Base-by-base conservation (phyloP, 805 yeast species). In the Starmerella apicola region DNA sequence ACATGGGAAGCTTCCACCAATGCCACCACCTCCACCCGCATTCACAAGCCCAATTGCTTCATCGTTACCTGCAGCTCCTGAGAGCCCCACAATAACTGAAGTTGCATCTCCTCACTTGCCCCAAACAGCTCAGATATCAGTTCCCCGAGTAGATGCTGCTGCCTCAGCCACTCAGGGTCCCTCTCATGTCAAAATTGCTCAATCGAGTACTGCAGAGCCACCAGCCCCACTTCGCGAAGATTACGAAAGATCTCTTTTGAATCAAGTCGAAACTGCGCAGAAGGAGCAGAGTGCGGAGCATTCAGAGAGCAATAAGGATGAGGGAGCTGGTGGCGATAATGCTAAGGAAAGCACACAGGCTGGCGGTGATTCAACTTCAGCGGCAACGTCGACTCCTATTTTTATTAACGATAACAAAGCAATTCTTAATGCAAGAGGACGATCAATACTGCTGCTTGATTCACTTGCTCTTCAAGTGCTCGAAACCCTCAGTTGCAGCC, bases 381-480 rank as follows among this genome's bases (percentile, higher is more conserved):
- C 7, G 10, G 12, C 26, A 12, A 12, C 26, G 15, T 17, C 30
- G 6, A 27, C 15, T 8, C 17, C 30, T 17, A 27, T 34, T 4
- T 22, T 35, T 3, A 27, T 44, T n/a, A 46, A 34, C 16, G 42
- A 42, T 3, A 48, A 43, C 33, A 36, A 35, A 19, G 42, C 50
- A 3, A 19, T 49, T 8, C 22, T 43, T 20, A 45, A 41, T 6
- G 40, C 49, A 13, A 37, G 53, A 18, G 41, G 39, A 22, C 44
- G 48, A 13, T 41, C 53, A 15, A 41, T 85, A 31, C 86, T 93
- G 0, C 71, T 82, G 1, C 61, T 86, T 44, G 95, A 85, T 54
- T 82, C 82, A 49, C 66, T 86, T 38, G 74, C 95, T 0, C 72
- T 85, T 1, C 96, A 86, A 55, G 64, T 86, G 16, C 63, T 86